Evolutionary conservation across 2,329 filamentous ascomycete genomes (phyloP).

Genomic region (Exophiala sp.): DNA sequence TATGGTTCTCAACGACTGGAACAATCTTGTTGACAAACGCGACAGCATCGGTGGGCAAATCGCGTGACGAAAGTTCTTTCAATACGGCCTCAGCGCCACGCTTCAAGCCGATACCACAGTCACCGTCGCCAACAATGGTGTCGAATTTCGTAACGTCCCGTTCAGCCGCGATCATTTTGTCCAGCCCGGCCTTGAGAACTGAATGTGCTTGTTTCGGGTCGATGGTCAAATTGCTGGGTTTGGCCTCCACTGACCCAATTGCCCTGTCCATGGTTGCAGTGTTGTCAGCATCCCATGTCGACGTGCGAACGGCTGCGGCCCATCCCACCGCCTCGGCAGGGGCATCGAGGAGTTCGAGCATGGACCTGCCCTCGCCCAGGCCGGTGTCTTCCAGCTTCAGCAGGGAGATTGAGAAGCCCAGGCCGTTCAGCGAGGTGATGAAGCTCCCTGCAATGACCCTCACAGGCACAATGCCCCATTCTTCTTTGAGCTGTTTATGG

Average conservation of each 20-base stretch:
- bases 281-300: slow-evolving; percentile 53
- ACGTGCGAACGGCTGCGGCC: slow-evolving; percentile 53
- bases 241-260: slow-evolving; percentile 40
- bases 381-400: slow-evolving; percentile 58
- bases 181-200: slow-evolving; percentile 50
- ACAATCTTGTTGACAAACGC: slow-evolving; percentile 56
- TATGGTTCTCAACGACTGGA: slow-evolving; percentile 59
- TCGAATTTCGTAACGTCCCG: slow-evolving; percentile 62
- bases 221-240: slow-evolving; percentile 51
- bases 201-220: slow-evolving; percentile 48
- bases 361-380: slow-evolving; percentile 47
- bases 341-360: slow-evolving; percentile 62
- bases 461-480: slow-evolving; percentile 56
- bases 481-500: slow-evolving; percentile 52
- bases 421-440: slow-evolving; percentile 65
- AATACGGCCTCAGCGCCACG: slow-evolving; percentile 68
- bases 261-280: slow-evolving; percentile 38
- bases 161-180: slow-evolving; percentile 57
- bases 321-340: slow-evolving; percentile 63
- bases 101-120: slow-evolving; percentile 81
- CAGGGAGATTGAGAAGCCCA: slow-evolving; percentile 65
- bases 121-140: slow-evolving; percentile 82
- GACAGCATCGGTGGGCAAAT: slow-evolving; percentile 52
- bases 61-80: slow-evolving; percentile 37
- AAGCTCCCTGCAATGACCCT: slow-evolving; percentile 61